Base-by-base conservation (phyloP, 345 rosid species). In the Erucastrum elatum region DNA sequence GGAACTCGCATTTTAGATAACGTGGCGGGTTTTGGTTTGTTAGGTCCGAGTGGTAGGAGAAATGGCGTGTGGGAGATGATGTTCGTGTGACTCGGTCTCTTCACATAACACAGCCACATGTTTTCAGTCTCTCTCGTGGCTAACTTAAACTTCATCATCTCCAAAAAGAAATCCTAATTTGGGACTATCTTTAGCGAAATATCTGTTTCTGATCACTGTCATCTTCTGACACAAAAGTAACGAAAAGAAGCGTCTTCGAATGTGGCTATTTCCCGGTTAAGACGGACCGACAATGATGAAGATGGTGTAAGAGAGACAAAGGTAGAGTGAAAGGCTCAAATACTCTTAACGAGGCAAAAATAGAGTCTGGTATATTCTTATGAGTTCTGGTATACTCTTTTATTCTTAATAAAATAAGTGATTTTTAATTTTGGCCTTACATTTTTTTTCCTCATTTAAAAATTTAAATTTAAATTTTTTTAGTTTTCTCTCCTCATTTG, bases 11-110 rank as follows among this genome's bases (percentile, higher is more conserved):
- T 80, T 49, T 3, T 5, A 69, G 30, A 74, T 79, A 49, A 79
- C 75, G 71, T 79, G 78, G 78, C 17, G 30, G 10, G 70, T 35
- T 34, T 33, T 79, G 39, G 77, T 79, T 74, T 74, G 78, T 79
- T 74, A 66, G 70, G 75, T 74, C 74, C 59, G 46, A 74, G 70
- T 60, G 82, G 70, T 67, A 79, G 26, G 74, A 73, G 69, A 61
- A 49, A 79, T 79, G 74, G 75, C 51, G 37, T 63, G 37, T 44
- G 60, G 70, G 64, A 29, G 70, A 15, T 41, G 62, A 64, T 74
- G 70, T 74, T 79, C 64, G 75, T 51, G 83, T 64, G 83, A 80
- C 83, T 75, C 62, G 68, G 80, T 80, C 83, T 75, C 37, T 70
- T 74, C 29, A 33, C 56, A 64, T 17, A 64, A 49, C 62, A 51